phyloP scores from a whole-genome alignment of 1,284 basidiomycete genomes.

The Grifola frondosa region DNA sequence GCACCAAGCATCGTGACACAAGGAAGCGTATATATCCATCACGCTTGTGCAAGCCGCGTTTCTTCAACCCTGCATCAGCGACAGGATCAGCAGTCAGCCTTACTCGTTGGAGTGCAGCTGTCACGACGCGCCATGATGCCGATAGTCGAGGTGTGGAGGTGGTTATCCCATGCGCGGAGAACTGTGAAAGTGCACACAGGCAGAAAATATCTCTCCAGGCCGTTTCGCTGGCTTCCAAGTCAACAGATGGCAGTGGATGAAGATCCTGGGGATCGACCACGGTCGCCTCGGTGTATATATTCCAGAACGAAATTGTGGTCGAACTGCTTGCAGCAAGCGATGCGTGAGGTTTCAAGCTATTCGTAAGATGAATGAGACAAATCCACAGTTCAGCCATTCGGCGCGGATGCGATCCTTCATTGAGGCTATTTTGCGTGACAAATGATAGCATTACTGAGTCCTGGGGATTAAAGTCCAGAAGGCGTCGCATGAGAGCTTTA shows the following conservation, averaged over 20 bases:
- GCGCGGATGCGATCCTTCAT: conserved; percentile 23
- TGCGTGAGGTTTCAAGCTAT: conserved; percentile 6
- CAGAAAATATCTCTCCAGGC: conserved; percentile 75
- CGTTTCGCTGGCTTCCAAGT: conserved; percentile 62
- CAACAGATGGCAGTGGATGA: conserved; percentile 23
- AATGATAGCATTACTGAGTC: conserved; percentile 44
- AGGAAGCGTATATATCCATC: conserved; percentile 79
- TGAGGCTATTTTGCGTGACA: conserved; percentile 40
- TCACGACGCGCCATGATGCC: conserved; percentile 70
- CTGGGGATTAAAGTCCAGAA: conserved; percentile 57
- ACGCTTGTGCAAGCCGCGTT: conserved; percentile 52
- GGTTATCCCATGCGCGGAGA: conserved; percentile 66
- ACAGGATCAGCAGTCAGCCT: conserved; percentile 54
- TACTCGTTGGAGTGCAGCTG: conserved; percentile 59
- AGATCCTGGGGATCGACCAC: conserved; percentile 33
- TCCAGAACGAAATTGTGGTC: conserved; percentile 53
- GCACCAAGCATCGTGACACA: conserved; percentile 70
- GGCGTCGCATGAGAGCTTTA: conserved; percentile 45
- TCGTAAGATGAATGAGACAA: conserved; percentile 55
- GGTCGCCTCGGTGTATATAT: conserved; percentile 39
- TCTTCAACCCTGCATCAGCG: conserved; percentile 41
- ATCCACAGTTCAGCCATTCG: conserved; percentile 72
- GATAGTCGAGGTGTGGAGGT: conserved; percentile 48
- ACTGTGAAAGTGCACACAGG: conserved; percentile 77
- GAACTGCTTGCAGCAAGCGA: conserved; percentile 7